Percentiles rank a stretch among this genome's conserved stretches.
Conservation (phyloP, 441 rosid species). For the Brassica hybrid region DNA sequence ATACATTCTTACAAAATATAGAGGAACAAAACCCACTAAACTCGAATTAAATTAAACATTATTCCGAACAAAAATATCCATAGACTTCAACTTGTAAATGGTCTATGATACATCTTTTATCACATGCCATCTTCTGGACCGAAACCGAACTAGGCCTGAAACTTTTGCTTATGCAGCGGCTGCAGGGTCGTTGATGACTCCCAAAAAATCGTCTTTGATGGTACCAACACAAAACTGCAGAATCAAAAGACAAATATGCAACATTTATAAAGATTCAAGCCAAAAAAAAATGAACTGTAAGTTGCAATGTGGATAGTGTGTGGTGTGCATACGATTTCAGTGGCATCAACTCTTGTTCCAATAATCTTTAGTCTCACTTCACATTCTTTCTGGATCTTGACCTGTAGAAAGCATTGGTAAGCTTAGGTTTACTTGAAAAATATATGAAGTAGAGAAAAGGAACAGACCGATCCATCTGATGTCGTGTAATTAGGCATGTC, state of each 20-base stretch:
- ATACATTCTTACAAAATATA: not conserved
- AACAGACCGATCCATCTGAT: not conserved
- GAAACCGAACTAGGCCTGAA: not conserved
- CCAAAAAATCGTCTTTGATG: conserved; percentile 4
- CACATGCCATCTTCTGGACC: not conserved
- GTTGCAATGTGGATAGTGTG: not conserved
- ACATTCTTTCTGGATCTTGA: not conserved
- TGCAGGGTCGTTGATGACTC: conserved; percentile 1
- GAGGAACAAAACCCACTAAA: not conserved
- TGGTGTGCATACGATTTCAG: conserved; percentile 2
- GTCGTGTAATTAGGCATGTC: conserved; percentile 11
- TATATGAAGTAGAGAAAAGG: not conserved
- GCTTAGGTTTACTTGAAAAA: not conserved
- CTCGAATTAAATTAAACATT: no score
- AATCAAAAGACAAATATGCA: not conserved
- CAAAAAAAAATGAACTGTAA: not conserved
- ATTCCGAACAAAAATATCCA: not conserved
- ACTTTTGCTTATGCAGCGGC: not conserved
- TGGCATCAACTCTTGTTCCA: conserved; percentile 1
- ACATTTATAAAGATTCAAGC: not conserved
- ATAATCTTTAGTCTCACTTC: conserved; percentile 1
- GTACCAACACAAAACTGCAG: not conserved
- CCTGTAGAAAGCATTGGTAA: not conserved
- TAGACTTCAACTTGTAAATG: not conserved
- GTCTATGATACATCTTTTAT: not conserved